These are phyloP conservation scores for Endoconidiophora polonica DNA, from an alignment of 2,329 filamentous ascomycete species.

Conservation along the genomic window DNA sequence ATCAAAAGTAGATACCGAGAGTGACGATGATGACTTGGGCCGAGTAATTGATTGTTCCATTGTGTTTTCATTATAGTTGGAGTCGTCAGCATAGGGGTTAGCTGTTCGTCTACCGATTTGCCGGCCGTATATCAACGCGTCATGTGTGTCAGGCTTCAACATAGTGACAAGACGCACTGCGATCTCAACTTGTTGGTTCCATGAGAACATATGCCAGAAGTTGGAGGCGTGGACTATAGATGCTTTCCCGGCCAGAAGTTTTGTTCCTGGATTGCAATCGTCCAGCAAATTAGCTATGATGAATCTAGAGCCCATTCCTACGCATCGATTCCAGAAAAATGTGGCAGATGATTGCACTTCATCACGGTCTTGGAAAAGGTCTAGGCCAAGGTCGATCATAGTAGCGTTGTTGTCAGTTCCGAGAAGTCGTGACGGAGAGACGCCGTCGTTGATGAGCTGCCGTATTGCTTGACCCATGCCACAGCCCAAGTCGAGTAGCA, in stretches of 20 bases:
- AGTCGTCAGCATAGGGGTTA: not conserved
- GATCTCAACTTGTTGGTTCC: conserved; percentile 29
- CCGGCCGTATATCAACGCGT: conserved; percentile 33
- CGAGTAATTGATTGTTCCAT: not conserved
- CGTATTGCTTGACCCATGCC: conserved; percentile 33
- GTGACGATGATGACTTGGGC: not conserved
- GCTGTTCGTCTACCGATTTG: conserved; percentile 27
- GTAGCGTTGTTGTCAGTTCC: conserved; percentile 31
- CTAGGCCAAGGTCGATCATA: conserved; percentile 43
- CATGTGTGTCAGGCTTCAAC: conserved; percentile 26
- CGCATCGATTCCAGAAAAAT: not conserved
- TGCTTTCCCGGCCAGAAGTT: conserved; percentile 23
- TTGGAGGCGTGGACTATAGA: conserved; percentile 32
- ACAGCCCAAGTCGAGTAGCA: conserved; percentile 33
- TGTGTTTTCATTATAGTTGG: not conserved
- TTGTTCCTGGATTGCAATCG: conserved; percentile 22
- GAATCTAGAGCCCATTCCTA: conserved; percentile 29
- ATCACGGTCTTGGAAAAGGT: conserved; percentile 40
- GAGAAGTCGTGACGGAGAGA: conserved; percentile 29
- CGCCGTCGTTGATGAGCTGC: conserved; percentile 34
- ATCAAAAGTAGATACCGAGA: conserved; percentile 6
- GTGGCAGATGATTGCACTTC: conserved; percentile 10
- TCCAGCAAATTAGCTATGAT: conserved; percentile 34
- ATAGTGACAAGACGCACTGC: conserved; percentile 29
- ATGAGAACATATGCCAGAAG: conserved; percentile 34